These are phyloP conservation scores for Trichoderma atroviride DNA, from an alignment of 2,329 filamentous ascomycete species.

Conservation along the genomic window DNA sequence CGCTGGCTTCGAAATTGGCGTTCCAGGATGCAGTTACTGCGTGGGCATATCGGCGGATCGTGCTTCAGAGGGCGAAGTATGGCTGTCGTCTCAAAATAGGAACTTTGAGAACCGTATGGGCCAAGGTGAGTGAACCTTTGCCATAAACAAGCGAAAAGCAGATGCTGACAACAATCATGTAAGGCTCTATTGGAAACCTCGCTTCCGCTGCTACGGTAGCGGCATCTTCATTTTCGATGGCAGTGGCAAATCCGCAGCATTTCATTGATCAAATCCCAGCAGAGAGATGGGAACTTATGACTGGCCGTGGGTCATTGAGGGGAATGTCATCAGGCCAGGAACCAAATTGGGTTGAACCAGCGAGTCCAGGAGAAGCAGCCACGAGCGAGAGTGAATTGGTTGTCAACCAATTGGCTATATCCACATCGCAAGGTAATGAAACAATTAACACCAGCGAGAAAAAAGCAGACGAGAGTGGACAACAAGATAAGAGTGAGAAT, in stretches of 20 bases:
- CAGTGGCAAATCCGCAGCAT: constrained; percentile 41
- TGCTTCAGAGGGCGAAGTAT: constrained; percentile 45
- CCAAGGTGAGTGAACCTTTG: constrained; percentile 23
- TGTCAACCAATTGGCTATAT: neutral
- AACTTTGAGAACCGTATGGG: constrained; percentile 51
- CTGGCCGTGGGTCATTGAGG: neutral
- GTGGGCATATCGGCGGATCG: constrained; percentile 48
- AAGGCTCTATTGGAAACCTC: constrained; percentile 43
- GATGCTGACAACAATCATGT: neutral
- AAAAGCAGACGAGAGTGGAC: neutral
- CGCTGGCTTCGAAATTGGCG: constrained; percentile 45
- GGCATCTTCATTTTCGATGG: constrained; percentile 50
- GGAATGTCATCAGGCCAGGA: neutral
- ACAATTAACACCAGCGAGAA: neutral
- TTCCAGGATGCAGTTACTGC: constrained; percentile 48
- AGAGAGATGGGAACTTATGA: constrained; percentile 10
- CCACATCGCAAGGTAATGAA: neutral
- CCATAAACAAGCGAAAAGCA: accelerated
- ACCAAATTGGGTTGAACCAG: constrained; percentile 16
- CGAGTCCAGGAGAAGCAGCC: neutral
- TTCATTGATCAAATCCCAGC: constrained; percentile 17
- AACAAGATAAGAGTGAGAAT: neutral
- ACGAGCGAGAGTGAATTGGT: neutral
- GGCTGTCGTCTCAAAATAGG: constrained; percentile 48
- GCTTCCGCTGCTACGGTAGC: constrained; percentile 51